Base-by-base conservation (phyloP, 1,139 yeast species). In the Nakaseomyces uthaithaninus region DNA sequence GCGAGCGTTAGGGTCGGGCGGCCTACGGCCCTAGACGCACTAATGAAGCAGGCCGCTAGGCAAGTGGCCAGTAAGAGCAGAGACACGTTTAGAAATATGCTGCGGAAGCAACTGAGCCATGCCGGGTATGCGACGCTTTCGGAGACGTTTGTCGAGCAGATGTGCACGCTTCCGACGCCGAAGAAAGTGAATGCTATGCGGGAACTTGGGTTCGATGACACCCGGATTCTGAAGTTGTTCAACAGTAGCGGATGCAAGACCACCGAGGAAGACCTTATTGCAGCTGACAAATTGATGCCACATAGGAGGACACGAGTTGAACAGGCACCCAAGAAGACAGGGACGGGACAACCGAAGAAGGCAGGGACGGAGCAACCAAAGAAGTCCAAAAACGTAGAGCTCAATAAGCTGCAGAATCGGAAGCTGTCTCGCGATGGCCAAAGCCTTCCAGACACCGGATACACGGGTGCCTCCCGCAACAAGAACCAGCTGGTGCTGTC, bases 401-500 rank as follows among this genome's bases (percentile, higher is more conserved):
- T n/a, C n/a, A n/a, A n/a, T n/a, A n/a, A n/a, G n/a, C n/a, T n/a
- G n/a, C n/a, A n/a, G n/a, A n/a, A n/a, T n/a, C n/a, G n/a, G n/a
- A n/a, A n/a, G n/a, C n/a, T n/a, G n/a, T 6, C 18, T 5, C 12
- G 17, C 11, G 30, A 14, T 11, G 30, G 17, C 5, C 30, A 27
- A 18, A 27, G 30, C 17, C n/a, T 27, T 10, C 30, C 30, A 5
- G 8, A 16, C 6, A 18, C 12, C 4, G 30, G 30, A 10, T 27
- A 27, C 30, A 18, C 30, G 8, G 30, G 30, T 10, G 12, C 30
- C 10, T n/a, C n/a, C 17, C 5, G 7, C 18, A 27, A 27, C 30
- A 27, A 27, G 17, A 44, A 45, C 27, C 41, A 42, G 24, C 38
- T 48, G 22, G 50, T 50, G n/a, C 41, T 51, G 15, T 49, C 51